Base-by-base conservation (phyloP, 192 early-diverging fungal species). In the Gryganskiella cystojenkinii region DNA sequence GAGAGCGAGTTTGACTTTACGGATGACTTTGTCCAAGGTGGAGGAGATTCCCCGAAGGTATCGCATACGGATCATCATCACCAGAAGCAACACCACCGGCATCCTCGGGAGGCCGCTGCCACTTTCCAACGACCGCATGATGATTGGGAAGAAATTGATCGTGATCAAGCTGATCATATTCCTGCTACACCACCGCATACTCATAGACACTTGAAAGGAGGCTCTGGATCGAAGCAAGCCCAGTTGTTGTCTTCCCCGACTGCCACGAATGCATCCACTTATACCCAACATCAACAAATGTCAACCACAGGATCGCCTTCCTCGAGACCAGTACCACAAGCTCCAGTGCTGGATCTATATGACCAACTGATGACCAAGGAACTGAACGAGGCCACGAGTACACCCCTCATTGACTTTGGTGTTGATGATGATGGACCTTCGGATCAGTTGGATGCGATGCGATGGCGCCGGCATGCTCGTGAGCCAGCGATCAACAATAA, bases 321-420 rank as follows among this genome's bases (percentile, higher is more conserved):
- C 5, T 40, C 37, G 37, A 40, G 37, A 40, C 37, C 37, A 22
- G 65, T n/a, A n/a, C n/a, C n/a, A n/a, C n/a, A n/a, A n/a, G n/a
- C 68, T 19, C 40, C 60, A 15, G 25, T 53, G 17, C 13, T 63
- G 9, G 74, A 78, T 46, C 64, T 78, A 10, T 78, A 78, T 34
- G 74, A 78, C 53, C 60, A 78, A 51, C 49, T 78, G 7, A 78
- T 78, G 74, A 45, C 60, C 14, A 68, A 56, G 28, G 74, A 78
- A 27, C 34, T 78, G 40, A 64, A 63, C 7, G 74, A 78, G 42
- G 74, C 74, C 0, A 78, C 74, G 6, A 78, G 42, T 42, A 78
- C 74, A 4, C 74, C 74, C 0, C 20, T 78, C 35, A 78, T 78
- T 20, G 74, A 78, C 25, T 56, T 78, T 3, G 40, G 51, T 20